These are phyloP conservation scores for Cladosporium austrohemisphaericum DNA, from an alignment of 2,329 filamentous ascomycete species.

Conservation along the genomic window DNA sequence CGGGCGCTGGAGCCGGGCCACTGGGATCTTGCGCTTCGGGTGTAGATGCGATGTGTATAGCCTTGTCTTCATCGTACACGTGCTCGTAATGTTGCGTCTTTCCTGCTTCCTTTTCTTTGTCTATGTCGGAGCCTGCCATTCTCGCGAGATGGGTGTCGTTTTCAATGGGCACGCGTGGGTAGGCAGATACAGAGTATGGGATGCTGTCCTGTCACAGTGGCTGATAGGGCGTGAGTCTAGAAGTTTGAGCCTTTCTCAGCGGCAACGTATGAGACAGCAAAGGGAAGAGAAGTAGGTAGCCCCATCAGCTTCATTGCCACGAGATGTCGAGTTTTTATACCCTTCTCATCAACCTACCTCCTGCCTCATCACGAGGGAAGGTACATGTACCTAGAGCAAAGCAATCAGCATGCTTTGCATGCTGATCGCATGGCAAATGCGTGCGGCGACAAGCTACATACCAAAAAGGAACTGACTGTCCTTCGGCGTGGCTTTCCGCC, in stretches of 20 bases:
- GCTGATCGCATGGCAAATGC: slow-evolving; percentile 9
- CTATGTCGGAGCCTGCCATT: not conserved
- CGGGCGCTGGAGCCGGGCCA: slow-evolving; percentile 30
- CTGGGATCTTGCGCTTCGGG: slow-evolving; percentile 5
- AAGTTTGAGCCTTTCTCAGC: no score
- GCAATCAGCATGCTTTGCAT: slow-evolving; percentile 2
- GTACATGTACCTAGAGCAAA: not conserved
- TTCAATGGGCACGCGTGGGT: no score
- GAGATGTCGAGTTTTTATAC: no score
- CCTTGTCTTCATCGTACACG: not conserved
- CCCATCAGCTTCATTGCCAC: no score
- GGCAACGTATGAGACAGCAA: no score
- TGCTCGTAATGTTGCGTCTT: not conserved
- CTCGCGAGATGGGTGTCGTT: not conserved
- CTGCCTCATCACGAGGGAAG: slow-evolving; percentile 11
- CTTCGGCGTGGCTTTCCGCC: not conserved
- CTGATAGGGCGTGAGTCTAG: no score
- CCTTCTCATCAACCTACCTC: no score
- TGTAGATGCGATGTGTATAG: not conserved
- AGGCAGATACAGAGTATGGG: no score
- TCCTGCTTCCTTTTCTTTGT: not conserved
- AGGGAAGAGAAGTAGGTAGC: no score
- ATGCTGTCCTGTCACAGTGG: no score
- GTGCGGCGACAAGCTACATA: not conserved
- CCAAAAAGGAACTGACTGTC: not conserved